Base-by-base conservation (phyloP, 225 moss, liverwort and hornwort genomes). In the Pseudisothecium myosuroides region DNA sequence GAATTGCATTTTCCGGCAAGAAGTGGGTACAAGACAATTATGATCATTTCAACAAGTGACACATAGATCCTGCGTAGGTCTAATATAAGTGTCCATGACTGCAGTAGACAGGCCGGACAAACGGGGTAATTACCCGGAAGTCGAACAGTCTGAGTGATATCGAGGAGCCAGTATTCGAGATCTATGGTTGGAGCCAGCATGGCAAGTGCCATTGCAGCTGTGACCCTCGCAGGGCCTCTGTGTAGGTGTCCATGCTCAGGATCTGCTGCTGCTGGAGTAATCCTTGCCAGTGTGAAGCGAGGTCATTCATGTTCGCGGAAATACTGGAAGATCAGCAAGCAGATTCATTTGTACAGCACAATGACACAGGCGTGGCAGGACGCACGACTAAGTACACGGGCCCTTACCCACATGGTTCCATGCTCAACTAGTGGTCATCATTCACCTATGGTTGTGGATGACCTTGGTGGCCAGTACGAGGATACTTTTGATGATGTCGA, bases 401-500 rank as follows among this genome's bases (percentile, higher is more conserved):
- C 89, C 20, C 88, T 96, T 22, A 29, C 79, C 50, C 92, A 91
- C 64, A 89, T 93, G 87, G 76, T 96, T 60, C 96, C 96, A 50
- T 88, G 90, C 80, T 93, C 90, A 76, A 78, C 86, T 5, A 89
- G 91, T 80, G 94, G 89, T 76, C 96, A 94, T 82, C 94, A 92
- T 81, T 92, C 92, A 88, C 98, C 98, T 28, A 76, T 95, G 84
- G 95, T 98, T 41, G 96, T 96, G 64, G 90, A 92, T 93, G 96
- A 98, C 43, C 92, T 98, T 74, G 98, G 96, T 62, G 98, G 96
- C 77, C 96, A 96, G 87, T 98, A 98, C 47, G 98, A 98, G 83
- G 98, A 98, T 52, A 88, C 96, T 18, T 98, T 98, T 85, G 96
- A 92, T 88, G 98, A 98, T 92, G 98, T 98, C 47, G 91, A 98